These are phyloP conservation scores for Aciculoconidium aculeatum DNA, from an alignment of 805 yeast species.

Conservation along the genomic window DNA sequence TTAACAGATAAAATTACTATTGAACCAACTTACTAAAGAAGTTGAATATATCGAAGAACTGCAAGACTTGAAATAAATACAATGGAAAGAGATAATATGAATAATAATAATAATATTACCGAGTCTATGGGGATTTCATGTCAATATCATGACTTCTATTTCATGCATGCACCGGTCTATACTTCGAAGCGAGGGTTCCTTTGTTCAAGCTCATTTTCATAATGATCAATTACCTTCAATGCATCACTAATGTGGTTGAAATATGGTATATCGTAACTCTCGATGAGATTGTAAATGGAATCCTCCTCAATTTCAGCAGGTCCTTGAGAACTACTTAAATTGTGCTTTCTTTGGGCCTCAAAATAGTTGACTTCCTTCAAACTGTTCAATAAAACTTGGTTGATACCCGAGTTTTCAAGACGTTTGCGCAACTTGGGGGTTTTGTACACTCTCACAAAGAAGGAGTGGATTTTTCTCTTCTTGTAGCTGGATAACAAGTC, in stretches of 20 bases:
- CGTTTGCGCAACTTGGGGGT: slow-evolving; percentile 22
- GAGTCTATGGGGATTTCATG: too few species aligned
- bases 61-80: too few species aligned
- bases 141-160: slow-evolving; percentile 4
- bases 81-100: too few species aligned
- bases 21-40: too few species aligned
- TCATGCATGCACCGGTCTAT: neutral
- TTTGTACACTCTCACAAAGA: slow-evolving; percentile 31
- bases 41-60: too few species aligned
- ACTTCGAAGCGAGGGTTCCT: slow-evolving; percentile 1
- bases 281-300: slow-evolving; percentile 19
- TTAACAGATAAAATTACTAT: too few species aligned
- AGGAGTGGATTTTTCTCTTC: slow-evolving; percentile 23
- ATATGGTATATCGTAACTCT: slow-evolving; percentile 23
- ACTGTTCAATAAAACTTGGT: slow-evolving; percentile 18
- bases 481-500: slow-evolving; percentile 25
- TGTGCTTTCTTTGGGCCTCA: slow-evolving; percentile 12
- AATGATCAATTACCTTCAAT: slow-evolving; percentile 32
- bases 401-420: slow-evolving; percentile 26
- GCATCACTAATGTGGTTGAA: slow-evolving; percentile 35
- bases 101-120: too few species aligned
- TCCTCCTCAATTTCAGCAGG: slow-evolving; percentile 12
- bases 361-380: slow-evolving; percentile 20
- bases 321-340: slow-evolving; percentile 1
- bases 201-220: slow-evolving; percentile 16